A percentile compares a stretch with the other conserved stretches of the same genome.
Conservation (phyloP, 1,284 basidiomycete species). For the Cutaneotrichosporon arboriforme region DNA sequence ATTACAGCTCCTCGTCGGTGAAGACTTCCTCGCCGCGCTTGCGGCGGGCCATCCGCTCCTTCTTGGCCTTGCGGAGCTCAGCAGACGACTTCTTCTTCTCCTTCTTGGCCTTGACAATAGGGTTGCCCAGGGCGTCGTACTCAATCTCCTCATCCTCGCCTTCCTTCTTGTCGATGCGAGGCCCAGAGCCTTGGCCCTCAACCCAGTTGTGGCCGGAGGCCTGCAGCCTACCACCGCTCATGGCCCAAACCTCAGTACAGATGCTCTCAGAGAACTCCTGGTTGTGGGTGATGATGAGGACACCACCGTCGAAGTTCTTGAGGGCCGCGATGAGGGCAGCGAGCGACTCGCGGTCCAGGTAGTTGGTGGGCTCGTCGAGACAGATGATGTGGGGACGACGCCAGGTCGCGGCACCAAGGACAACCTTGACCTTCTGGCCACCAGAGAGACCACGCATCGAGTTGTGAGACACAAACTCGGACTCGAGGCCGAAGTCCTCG, state of each 20-base stretch:
- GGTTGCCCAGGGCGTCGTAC: conserved; percentile 81
- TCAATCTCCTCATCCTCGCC: conserved; percentile 81
- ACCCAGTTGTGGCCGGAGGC: conserved; percentile 98
- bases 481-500: conserved; percentile 81
- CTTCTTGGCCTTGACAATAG: conserved; percentile 57
- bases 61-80: conserved; percentile 84
- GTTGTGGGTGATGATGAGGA: conserved; percentile 94
- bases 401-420: conserved; percentile 97
- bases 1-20: conserved; percentile 12
- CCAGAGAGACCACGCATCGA: conserved; percentile 95
- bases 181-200: conserved; percentile 87
- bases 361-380: conserved; percentile 92
- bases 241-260: conserved; percentile 62
- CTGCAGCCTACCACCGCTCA: conserved; percentile 85
- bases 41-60: conserved; percentile 85
- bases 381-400: conserved; percentile 96
- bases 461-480: conserved; percentile 87
- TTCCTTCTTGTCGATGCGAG: conserved; percentile 80
- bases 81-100: conserved; percentile 72
- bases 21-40: conserved; percentile 47
- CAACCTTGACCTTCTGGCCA: conserved; percentile 99
- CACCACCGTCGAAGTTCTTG: conserved; percentile 95
- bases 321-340: conserved; percentile 93
- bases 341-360: conserved; percentile 95
- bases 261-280: conserved; percentile 95